A percentile compares a stretch with the other conserved stretches of the same genome.
Conservation (phyloP, 805 yeast species). For the Candida mattraensis region DNA sequence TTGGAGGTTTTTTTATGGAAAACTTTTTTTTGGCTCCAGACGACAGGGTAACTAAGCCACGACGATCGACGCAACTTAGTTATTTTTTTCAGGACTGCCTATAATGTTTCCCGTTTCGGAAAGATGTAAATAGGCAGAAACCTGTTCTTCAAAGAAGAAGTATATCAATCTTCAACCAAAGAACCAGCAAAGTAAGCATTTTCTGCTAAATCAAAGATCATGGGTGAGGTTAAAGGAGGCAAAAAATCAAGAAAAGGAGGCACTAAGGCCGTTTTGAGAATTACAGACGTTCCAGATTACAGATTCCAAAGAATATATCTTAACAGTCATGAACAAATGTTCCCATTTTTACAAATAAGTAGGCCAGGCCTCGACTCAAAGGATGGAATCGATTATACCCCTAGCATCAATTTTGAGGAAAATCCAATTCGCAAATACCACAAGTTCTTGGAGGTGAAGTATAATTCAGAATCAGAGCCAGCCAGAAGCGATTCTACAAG, state of each 20-base stretch:
- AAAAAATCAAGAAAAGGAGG: not conserved
- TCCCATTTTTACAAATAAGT: constrained; percentile 14
- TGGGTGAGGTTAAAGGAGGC: not conserved
- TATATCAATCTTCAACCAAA: not conserved
- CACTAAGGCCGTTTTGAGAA: too few species aligned
- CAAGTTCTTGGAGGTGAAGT: constrained; percentile 9
- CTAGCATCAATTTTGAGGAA: constrained; percentile 1
- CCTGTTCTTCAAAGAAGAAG: not conserved
- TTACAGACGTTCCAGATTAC: too few species aligned
- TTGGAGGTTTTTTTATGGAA: too few species aligned
- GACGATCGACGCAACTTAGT: constrained; percentile 17
- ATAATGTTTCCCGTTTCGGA: constrained; percentile 10
- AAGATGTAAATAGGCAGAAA: constrained; percentile 11
- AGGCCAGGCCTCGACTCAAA: constrained; percentile 7
- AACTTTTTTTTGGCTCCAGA: too few species aligned
- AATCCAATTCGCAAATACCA: constrained; percentile 15
- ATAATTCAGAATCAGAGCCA: constrained; percentile 5
- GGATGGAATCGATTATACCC: constrained; percentile 23
- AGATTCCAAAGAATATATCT: constrained; percentile 8
- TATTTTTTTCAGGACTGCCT: too few species aligned
- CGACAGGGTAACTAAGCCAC: constrained; percentile 4
- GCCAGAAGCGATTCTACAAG: not conserved
- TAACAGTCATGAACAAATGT: constrained; percentile 13
- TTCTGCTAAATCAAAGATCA: not conserved
- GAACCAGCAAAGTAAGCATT: not conserved